phyloP scores from a whole-genome alignment of 345 rosid species.

The Litchi chinensis region DNA sequence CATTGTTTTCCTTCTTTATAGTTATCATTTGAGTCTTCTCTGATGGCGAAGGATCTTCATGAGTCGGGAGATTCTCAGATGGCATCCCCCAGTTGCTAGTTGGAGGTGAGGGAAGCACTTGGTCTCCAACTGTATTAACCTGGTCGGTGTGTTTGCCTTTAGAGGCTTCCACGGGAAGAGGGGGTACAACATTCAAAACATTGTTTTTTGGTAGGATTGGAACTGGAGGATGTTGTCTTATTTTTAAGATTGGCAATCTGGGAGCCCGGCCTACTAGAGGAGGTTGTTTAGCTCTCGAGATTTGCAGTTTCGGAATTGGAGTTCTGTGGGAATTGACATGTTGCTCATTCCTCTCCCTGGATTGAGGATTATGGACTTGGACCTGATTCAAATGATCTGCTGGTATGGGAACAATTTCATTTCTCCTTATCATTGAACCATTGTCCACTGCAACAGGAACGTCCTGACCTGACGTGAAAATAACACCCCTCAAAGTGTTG shows the following conservation, averaged over 20 bases:
- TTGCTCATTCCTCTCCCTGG: constrained; percentile 25
- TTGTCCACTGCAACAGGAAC: constrained; percentile 62
- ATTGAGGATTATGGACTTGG: constrained; percentile 23
- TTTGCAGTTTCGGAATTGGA: constrained; percentile 22
- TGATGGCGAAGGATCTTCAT: constrained; percentile 48
- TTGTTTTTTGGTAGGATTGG: constrained; percentile 40
- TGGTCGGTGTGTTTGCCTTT: constrained; percentile 37
- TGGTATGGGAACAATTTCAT: constrained; percentile 45
- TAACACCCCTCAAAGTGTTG: constrained; percentile 68
- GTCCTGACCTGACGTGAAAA: constrained; percentile 71
- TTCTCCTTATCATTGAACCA: constrained; percentile 75
- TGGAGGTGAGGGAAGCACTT: constrained; percentile 33
- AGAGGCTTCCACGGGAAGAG: constrained; percentile 24
- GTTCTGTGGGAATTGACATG: constrained; percentile 27
- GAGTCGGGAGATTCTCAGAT: constrained; percentile 58
- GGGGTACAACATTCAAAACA: constrained; percentile 46
- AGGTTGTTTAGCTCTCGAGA: constrained; percentile 30
- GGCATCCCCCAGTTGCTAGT: constrained; percentile 32
- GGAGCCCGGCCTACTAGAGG: constrained; percentile 13
- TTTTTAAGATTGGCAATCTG: constrained; percentile 24
- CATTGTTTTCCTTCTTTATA: constrained; percentile 29
- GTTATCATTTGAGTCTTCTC: constrained; percentile 37
- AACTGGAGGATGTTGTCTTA: constrained; percentile 11
- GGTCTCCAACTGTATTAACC: constrained; percentile 27
- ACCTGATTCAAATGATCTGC: constrained; percentile 36